Evolutionary conservation across 2,329 filamentous ascomycete genomes (phyloP), one percentile per base, ranked within the genome.

Genomic region (Penicillium nordicum): DNA sequence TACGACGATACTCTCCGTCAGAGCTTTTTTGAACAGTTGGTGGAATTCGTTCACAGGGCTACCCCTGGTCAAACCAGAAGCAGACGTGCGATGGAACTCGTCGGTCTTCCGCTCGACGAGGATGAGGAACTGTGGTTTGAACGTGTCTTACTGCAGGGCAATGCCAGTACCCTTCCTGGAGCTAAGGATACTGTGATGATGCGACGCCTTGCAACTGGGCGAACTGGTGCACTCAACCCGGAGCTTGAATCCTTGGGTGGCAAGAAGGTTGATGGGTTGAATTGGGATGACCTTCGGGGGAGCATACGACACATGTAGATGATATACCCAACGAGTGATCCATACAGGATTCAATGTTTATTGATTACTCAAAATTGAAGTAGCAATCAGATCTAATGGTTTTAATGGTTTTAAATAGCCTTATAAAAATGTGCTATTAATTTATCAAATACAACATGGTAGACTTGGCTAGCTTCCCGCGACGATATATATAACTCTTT

Each of bases 61-160:
- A 65, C 67, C 63, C 62, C 72, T 1, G 72, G 75, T 18, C 69
- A 71, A 55, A 58, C 67, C 21, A 71, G 78, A 21, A 82, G 84
- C 3, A 77, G 80, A 16, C 82, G 83, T 18, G 85, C 86, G 0
- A 82, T 84, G 44, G 88, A 93, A 70, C 78, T 95, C 0, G 82
- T 90, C 9, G 86, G 87, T 58, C 74, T 93, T 59, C 88, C 90
- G 0, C 82, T 95, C n/a, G 84, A 84, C 55, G 70, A 78, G 1
- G 77, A 83, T 18, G 91, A 96, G 69, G 89, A 92, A 69, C 69
- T 69, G 5, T 93, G 89, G 88, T 85, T 95, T 59, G 84, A 88
- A 62, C 83, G 88, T 27, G 88, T 82, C 56, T 76, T 95, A 37
- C 78, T 84, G 0, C 76, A 78, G 5, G 87, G 88, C 11, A 84